Base-by-base conservation (phyloP, 164 flowering plant genomes). In the Santalum album region DNA sequence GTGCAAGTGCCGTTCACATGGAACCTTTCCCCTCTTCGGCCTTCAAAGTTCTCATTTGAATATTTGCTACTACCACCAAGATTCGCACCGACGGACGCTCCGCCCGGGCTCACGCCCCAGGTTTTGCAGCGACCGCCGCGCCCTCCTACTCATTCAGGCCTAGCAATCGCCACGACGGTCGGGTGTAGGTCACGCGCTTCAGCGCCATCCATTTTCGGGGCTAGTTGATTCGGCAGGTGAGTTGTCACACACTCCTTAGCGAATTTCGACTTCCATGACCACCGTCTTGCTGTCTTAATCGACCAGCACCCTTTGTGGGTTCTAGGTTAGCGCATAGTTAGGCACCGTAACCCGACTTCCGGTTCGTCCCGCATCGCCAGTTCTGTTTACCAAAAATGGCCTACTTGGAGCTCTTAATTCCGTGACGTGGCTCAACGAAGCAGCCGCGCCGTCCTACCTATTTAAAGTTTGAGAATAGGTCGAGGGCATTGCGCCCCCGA, bases 221-320 rank as follows among this genome's bases (percentile, higher is more conserved):
- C 71, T 69, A 73, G 71, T 69, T 66, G 66, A 73, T 73, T 69
- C 69, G 64, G 74, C 69, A 69, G 68, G 76, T 72, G 70, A 68
- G 61, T 61, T 69, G 66, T 70, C 66, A 70, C 74, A 70, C 70
- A 70, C 68, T 70, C 68, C 71, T 67, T 67, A 63, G 67, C 67
- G 64, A 64, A 68, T 68, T 68, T 63, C 64, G 68, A 52, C 45
- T 29, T 42, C 57, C 53, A 22, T 47, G 24, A 57, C 57, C 52
- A 21, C 52, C 48, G 54, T 61, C 29, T 19, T 29, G 58, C 62
- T 63, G 52, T 57, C 40, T 36, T 36, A 36, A 36, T 52, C 40
- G 53, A 46, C 68, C 58, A 61, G 57, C 67, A 64, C 67, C 67
- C 58, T 64, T 64, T 56, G 67, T 51, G 68, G 72, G 66, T 51